Conservation (phyloP, 2,329 filamentous ascomycete genomes). For the Verticillium nubilum region DNA sequence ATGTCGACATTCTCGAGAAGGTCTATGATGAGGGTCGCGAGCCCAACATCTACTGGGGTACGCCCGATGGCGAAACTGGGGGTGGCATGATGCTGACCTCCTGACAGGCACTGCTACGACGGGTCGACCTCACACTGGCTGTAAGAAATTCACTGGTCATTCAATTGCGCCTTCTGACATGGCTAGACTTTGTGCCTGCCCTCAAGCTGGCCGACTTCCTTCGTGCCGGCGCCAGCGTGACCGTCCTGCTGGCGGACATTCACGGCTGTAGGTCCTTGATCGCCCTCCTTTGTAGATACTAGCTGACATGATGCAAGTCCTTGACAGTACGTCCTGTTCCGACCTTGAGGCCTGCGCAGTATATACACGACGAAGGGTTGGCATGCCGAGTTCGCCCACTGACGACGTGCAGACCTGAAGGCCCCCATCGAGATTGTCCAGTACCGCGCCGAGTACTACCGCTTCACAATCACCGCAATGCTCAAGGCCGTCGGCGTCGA, state of each 20-base stretch:
- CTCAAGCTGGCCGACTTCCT: slow-evolving; percentile 89
- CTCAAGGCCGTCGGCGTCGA: slow-evolving; percentile 74
- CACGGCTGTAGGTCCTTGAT: slow-evolving; percentile 45
- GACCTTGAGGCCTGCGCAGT: not conserved
- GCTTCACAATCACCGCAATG: slow-evolving; percentile 65
- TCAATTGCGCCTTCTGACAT: not conserved
- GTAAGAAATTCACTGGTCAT: not conserved
- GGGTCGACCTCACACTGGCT: slow-evolving; percentile 82
- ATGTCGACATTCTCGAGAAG: slow-evolving; percentile 75
- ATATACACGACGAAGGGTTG: not conserved
- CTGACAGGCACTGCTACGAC: slow-evolving; percentile 68
- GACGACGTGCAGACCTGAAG: slow-evolving; percentile 55
- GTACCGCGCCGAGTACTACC: slow-evolving; percentile 79
- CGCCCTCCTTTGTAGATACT: not conserved
- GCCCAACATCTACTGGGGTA: slow-evolving; percentile 80
- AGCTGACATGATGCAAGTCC: slow-evolving; percentile 31
- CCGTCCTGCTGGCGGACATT: slow-evolving; percentile 69
- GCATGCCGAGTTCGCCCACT: not conserved
- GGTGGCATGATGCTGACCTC: not conserved
- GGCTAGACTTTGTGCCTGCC: slow-evolving; percentile 68
- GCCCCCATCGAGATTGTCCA: slow-evolving; percentile 84
- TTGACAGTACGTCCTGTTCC: slow-evolving; percentile 39
- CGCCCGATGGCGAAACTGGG: slow-evolving; percentile 10
- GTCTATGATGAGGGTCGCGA: slow-evolving; percentile 65
- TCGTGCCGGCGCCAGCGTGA: slow-evolving; percentile 76